Conservation (phyloP, 345 rosid species). For the Camelina neglecta region DNA sequence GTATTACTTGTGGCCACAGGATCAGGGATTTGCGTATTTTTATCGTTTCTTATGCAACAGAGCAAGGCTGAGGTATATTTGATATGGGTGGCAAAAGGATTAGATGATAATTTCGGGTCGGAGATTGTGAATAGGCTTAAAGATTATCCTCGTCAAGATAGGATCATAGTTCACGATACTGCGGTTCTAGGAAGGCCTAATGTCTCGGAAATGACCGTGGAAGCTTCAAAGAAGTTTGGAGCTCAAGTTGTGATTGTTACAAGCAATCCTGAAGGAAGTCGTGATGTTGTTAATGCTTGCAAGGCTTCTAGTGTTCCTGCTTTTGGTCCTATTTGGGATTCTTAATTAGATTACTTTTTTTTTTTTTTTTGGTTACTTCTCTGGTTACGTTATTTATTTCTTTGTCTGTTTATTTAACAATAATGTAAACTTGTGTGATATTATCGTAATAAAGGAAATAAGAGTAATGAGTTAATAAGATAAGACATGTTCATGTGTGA, state of each 20-base stretch:
- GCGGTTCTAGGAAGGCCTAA: constrained; percentile 69
- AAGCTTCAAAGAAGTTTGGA: constrained; percentile 65
- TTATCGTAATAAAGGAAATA: background rate
- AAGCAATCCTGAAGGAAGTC: constrained; percentile 88
- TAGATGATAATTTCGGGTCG: constrained; percentile 68
- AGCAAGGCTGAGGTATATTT: constrained; percentile 61
- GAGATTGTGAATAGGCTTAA: constrained; percentile 66
- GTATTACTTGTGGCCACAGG: constrained; percentile 79
- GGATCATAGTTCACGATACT: constrained; percentile 75
- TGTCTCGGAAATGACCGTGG: constrained; percentile 69
- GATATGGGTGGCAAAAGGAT: constrained; percentile 82
- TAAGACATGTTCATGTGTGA: background rate
- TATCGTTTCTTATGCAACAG: constrained; percentile 77
- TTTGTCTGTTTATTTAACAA: background rate
- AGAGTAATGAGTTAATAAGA: background rate
- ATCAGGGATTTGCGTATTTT: constrained; percentile 82
- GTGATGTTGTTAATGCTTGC: constrained; percentile 76
- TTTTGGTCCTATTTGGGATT: constrained; percentile 96
- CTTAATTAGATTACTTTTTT: constrained; percentile 40
- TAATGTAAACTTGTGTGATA: background rate
- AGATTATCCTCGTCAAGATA: constrained; percentile 54
- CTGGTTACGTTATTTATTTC: background rate
- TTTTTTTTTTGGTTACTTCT: background rate
- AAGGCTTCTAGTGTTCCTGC: constrained; percentile 65
- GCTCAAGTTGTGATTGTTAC: constrained; percentile 85